phyloP scores from a whole-genome alignment of 2,329 filamentous ascomycete species.

The Magnaporthales sp. region DNA sequence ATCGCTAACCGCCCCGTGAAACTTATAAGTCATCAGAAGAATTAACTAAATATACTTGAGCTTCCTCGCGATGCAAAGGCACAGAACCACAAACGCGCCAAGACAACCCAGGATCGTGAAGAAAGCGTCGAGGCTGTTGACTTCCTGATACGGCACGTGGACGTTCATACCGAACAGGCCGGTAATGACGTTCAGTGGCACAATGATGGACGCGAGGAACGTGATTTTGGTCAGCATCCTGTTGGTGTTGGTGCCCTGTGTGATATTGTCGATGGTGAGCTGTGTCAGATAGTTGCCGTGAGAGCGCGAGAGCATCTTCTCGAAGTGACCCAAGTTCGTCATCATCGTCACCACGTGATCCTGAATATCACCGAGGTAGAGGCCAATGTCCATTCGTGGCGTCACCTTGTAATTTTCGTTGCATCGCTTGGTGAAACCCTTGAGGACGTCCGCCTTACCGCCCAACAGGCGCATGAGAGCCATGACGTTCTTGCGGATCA shows the following conservation, averaged over 20 bases:
- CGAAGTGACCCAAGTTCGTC: conserved; percentile 89
- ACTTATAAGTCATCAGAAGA: neutral
- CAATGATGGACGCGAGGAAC: conserved; percentile 86
- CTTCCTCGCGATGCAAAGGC: conserved; percentile 35
- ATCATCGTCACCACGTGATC: conserved; percentile 99
- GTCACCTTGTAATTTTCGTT: conserved; percentile 96
- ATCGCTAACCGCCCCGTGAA: neutral
- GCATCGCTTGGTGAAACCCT: conserved; percentile 95
- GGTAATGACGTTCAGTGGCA: conserved; percentile 88
- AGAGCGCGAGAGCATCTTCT: conserved; percentile 90
- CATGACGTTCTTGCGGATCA: conserved; percentile 90
- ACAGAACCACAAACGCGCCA: conserved; percentile 38
- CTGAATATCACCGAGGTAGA: conserved; percentile 96
- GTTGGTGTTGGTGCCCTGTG: conserved; percentile 81
- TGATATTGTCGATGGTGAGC: conserved; percentile 83
- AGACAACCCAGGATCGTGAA: conserved; percentile 44
- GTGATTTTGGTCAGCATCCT: conserved; percentile 91
- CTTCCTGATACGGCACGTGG: conserved; percentile 52
- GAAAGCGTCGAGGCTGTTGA: conserved; percentile 45
- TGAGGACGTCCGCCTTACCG: conserved; percentile 97
- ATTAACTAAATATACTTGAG: conserved; percentile 33
- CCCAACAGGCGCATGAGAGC: conserved; percentile 85
- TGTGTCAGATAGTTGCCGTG: conserved; percentile 97
- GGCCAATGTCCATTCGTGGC: conserved; percentile 88
- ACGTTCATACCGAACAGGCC: conserved; percentile 89